Evolutionary conservation across 2,329 filamentous ascomycete species (phyloP).

Genomic region (Lachnellula hyalina): DNA sequence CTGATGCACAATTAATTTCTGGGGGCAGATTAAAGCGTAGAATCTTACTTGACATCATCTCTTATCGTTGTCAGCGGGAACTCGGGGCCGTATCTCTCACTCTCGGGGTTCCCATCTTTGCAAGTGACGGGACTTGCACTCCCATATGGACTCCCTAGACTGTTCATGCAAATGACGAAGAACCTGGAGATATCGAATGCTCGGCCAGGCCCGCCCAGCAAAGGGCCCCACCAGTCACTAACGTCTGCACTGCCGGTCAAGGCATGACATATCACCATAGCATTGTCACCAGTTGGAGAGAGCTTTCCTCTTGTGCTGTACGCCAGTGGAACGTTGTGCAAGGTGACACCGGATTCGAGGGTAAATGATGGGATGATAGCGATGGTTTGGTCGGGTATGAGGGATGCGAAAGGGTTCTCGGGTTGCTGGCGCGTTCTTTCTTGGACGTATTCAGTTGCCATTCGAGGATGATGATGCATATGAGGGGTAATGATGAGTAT

Average conservation of each 20-base stretch:
- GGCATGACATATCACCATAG: constrained; percentile 76
- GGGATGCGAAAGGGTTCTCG: constrained; percentile 82
- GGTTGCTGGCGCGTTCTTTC: constrained; percentile 38
- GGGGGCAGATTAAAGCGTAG: constrained; percentile 8
- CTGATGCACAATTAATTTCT: constrained; percentile 36
- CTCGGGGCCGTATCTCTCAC: constrained; percentile 84
- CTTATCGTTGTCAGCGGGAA: constrained; percentile 93
- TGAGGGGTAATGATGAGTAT: not conserved
- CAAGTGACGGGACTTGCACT: constrained; percentile 84
- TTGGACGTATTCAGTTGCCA: constrained; percentile 48
- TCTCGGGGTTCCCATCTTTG: constrained; percentile 70
- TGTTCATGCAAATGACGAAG: constrained; percentile 84
- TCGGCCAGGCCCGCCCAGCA: constrained; percentile 70
- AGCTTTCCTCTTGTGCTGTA: constrained; percentile 62
- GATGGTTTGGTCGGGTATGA: constrained; percentile 86
- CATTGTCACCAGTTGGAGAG: constrained; percentile 55
- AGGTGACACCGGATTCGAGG: constrained; percentile 82
- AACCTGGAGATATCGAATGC: constrained; percentile 79
- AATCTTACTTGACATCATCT: constrained; percentile 83
- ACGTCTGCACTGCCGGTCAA: constrained; percentile 82
- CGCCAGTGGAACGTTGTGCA: constrained; percentile 69
- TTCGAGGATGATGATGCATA: constrained; percentile 26
- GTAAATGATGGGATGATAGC: constrained; percentile 84
- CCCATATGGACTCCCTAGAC: constrained; percentile 78
- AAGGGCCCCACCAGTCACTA: constrained; percentile 81